phyloP scores from a whole-genome alignment of 2,329 filamentous ascomycete species.

The Zymoseptoria passerinii region DNA sequence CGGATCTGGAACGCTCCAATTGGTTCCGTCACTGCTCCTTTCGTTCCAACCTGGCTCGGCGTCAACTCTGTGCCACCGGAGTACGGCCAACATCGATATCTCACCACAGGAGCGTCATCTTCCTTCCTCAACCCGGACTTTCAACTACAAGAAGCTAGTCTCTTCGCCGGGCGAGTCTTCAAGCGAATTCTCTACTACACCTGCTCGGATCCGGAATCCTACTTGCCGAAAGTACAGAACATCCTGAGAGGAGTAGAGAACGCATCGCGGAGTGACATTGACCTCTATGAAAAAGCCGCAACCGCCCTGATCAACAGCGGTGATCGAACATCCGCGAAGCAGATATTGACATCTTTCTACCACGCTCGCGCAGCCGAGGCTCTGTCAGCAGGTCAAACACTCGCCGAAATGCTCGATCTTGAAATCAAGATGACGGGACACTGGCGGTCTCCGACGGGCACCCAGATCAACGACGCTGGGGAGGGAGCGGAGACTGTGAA shows the following conservation, averaged over 20 bases:
- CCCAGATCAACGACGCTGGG: constrained; percentile 27
- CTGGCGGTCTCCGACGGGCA: constrained; percentile 6
- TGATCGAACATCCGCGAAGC: constrained; percentile 12
- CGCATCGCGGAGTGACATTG: constrained; percentile 9
- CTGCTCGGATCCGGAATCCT: constrained; percentile 10
- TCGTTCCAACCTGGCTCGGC: constrained; percentile 31
- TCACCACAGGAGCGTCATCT: constrained; percentile 28
- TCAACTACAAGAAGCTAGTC: constrained; percentile 20
- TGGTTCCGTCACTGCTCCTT: constrained; percentile 29
- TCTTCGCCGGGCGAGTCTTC: constrained; percentile 15
- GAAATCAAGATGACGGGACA: constrained; percentile 11
- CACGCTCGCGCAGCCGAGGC: constrained; percentile 10
- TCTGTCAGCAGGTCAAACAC: constrained; percentile 6
- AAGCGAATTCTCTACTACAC: constrained; percentile 19
- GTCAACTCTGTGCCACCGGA: constrained; percentile 26
- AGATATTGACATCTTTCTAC: constrained; percentile 12
- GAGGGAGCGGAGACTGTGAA: constrained; percentile 31
- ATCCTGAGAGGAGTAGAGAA: constrained; percentile 14
- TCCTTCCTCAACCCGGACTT: constrained; percentile 30
- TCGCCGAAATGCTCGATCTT: constrained; percentile 11
- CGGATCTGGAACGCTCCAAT: constrained; percentile 31
- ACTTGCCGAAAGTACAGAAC: constrained; percentile 12
- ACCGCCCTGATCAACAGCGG: constrained; percentile 7
- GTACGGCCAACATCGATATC: constrained; percentile 30
- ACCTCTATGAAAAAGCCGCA: constrained; percentile 12